Percentiles rank a stretch among this genome's conserved stretches.
Evolutionary conservation across 768 basidiomycete species (phyloP).

Genomic region (Panaeolus papilionaceus): DNA sequence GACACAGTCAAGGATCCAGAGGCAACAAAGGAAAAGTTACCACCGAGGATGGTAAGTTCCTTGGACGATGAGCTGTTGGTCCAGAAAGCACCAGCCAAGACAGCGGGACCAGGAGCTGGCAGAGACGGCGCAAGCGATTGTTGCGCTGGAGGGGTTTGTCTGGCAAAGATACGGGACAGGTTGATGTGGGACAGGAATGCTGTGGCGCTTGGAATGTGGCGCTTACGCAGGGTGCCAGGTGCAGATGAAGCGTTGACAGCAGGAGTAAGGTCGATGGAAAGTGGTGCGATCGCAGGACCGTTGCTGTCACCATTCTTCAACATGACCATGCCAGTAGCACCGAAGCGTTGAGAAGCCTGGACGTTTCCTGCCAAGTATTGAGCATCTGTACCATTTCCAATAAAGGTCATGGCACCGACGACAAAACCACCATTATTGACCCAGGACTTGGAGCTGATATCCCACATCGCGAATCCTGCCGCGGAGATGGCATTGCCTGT

Average conservation of each 20-base stretch:
- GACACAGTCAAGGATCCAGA: constrained; percentile 46
- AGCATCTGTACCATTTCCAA: constrained; percentile 68
- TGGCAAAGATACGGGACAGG: constrained; percentile 50
- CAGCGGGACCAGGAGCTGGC: constrained; percentile 73
- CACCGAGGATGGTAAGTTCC: constrained; percentile 83
- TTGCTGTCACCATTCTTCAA: constrained; percentile 66
- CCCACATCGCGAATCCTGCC: constrained; percentile 81
- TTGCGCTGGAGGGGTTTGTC: constrained; percentile 53
- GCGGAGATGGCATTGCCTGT: constrained; percentile 39
- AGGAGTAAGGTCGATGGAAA: constrained; percentile 61
- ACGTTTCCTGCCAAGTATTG: constrained; percentile 80
- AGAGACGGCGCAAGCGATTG: constrained; percentile 59
- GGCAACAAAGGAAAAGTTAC: constrained; percentile 78
- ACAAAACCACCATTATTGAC: constrained; percentile 77
- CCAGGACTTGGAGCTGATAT: constrained; percentile 67
- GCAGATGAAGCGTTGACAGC: constrained; percentile 39
- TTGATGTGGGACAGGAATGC: constrained; percentile 52
- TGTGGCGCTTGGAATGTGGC: constrained; percentile 38
- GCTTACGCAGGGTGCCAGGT: constrained; percentile 41
- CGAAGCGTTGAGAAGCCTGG: constrained; percentile 59
- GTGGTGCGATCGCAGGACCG: constrained; percentile 65
- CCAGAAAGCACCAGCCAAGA: constrained; percentile 91
- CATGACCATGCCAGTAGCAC: constrained; percentile 82
- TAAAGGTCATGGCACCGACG: constrained; percentile 70
- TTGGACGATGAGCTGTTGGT: constrained; percentile 71